Evolutionary conservation across 2,329 filamentous ascomycete genomes (phyloP).

Genomic region (Cordyceps cicadae): DNA sequence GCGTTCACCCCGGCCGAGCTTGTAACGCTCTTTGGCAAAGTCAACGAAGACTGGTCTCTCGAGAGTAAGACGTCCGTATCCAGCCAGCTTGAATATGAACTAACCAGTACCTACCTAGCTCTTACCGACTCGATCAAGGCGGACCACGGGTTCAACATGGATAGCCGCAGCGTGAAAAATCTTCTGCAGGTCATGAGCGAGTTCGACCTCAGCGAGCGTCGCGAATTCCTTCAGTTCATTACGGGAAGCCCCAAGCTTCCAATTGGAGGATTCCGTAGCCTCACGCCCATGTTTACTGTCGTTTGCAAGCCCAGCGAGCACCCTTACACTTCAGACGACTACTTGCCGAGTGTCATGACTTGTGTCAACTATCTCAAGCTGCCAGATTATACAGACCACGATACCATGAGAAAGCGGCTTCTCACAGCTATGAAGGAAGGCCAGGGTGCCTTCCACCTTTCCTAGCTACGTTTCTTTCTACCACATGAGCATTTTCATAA

Average conservation of each 20-base stretch:
- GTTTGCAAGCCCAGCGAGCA: slow-evolving; percentile 98
- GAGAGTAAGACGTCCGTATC: slow-evolving; percentile 64
- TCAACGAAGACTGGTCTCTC: slow-evolving; percentile 94
- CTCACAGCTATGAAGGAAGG: slow-evolving; percentile 86
- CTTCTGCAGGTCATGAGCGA: slow-evolving; percentile 92
- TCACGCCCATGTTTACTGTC: slow-evolving; percentile 97
- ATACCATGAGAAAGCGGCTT: slow-evolving; percentile 69
- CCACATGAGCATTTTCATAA: not conserved
- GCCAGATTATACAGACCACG: slow-evolving; percentile 79
- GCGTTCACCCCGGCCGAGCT: slow-evolving; percentile 94
- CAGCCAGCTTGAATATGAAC: not conserved
- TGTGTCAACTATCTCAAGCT: slow-evolving; percentile 99
- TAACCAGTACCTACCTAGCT: slow-evolving; percentile 41
- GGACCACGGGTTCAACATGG: slow-evolving; percentile 97
- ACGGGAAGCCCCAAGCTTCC: slow-evolving; percentile 96
- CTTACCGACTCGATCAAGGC: slow-evolving; percentile 98
- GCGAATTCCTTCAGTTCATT: slow-evolving; percentile 95
- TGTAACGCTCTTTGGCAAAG: slow-evolving; percentile 85
- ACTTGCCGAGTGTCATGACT: slow-evolving; percentile 99
- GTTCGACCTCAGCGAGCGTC: slow-evolving; percentile 62
- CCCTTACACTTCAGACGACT: slow-evolving; percentile 89
- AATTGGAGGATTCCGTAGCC: slow-evolving; percentile 94
- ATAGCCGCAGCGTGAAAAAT: slow-evolving; percentile 91
- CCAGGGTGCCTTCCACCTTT: slow-evolving; percentile 95
- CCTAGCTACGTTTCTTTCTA: slow-evolving; percentile 46